Evolutionary conservation across 148 eudicot genomes (phyloP).

Genomic region (Amaranthus hypochondriacus): DNA sequence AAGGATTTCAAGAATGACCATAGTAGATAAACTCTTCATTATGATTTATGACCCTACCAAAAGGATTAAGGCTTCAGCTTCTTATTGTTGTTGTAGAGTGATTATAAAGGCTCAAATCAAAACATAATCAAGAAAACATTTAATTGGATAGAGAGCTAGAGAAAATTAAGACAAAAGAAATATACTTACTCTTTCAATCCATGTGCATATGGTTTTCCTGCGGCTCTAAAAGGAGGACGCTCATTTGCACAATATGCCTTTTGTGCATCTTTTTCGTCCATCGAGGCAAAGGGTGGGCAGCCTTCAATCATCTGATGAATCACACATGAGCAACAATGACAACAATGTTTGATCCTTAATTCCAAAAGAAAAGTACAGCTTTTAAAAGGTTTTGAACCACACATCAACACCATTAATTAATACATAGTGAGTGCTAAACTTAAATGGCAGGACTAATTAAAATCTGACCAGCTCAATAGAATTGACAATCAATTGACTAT

Average conservation of each 20-base stretch:
- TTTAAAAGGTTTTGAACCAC: background rate
- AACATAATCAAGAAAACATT: background rate
- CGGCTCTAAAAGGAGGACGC: constrained; percentile 88
- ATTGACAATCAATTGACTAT: no score
- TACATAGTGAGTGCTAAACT: background rate
- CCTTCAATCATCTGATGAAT: constrained; percentile 89
- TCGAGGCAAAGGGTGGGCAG: constrained; percentile 57
- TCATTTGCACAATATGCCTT: constrained; percentile 54
- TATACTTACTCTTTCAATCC: constrained; percentile 70
- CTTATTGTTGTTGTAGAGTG: background rate
- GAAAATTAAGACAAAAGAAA: background rate
- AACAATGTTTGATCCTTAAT: no score
- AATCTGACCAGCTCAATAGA: background rate
- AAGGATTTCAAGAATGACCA: no score
- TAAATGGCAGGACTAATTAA: background rate
- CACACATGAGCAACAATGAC: constrained; percentile 4
- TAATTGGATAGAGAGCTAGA: background rate
- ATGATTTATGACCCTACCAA: no score
- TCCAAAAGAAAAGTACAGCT: no score
- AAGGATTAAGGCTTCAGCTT: no score
- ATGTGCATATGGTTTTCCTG: constrained; percentile 64
- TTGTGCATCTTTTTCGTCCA: constrained; percentile 56
- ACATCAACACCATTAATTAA: background rate
- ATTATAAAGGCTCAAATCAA: background rate
- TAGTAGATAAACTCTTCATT: no score